Evolutionary conservation across 805 yeast genomes (phyloP).

Genomic region (Cyberlindnera bimundalis): DNA sequence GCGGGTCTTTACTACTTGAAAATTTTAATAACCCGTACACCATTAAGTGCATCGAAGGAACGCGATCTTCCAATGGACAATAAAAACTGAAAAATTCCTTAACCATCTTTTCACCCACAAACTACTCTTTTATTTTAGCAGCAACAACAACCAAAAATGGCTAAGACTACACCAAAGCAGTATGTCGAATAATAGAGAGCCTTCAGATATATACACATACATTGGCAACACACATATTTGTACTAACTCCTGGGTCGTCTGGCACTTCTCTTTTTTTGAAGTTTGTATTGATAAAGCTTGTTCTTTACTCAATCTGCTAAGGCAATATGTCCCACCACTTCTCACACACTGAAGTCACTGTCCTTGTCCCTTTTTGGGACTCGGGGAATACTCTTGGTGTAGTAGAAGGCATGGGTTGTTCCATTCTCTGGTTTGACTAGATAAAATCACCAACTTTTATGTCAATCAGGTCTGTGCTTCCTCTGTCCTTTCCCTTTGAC

Average conservation of each 20-base stretch:
- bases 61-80: too few species aligned
- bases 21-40: conserved; percentile 13
- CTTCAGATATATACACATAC: conserved; percentile 1
- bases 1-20: too few species aligned
- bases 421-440: conserved; percentile 7
- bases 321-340: conserved; percentile 6
- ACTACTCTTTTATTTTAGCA: too few species aligned
- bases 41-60: neutral
- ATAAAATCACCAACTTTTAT: conserved; percentile 1
- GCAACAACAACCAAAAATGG: conserved; percentile 20
- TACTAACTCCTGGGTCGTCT: conserved; percentile 3
- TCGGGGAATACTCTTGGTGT: conserved; percentile 10
- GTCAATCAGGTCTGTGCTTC: conserved; percentile 20
- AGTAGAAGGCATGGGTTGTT: conserved; percentile 30
- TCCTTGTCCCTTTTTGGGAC: conserved; percentile 1
- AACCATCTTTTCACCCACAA: neutral
- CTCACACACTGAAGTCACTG: conserved; percentile 9
- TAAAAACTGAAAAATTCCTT: conserved; percentile 10
- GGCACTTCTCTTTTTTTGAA: conserved; percentile 1
- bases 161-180: conserved; percentile 32
- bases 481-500: conserved; percentile 27
- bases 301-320: conserved; percentile 20
- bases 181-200: conserved; percentile 16
- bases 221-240: neutral
- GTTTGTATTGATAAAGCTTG: conserved; percentile 19